phyloP scores from a whole-genome alignment of 2,329 filamentous ascomycete species.

The Xylariaceae sp. region DNA sequence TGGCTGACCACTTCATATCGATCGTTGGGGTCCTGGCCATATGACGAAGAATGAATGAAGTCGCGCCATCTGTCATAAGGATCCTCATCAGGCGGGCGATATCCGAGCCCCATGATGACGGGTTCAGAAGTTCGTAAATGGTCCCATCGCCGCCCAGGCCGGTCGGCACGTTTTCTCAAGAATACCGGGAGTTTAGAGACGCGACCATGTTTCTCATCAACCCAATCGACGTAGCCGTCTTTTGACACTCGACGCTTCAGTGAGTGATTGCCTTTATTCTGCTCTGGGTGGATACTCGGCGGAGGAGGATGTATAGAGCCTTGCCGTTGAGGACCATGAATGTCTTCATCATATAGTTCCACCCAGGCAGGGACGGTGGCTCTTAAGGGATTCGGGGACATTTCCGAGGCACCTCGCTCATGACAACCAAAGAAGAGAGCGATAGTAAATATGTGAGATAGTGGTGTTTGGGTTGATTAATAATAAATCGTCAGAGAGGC shows the following conservation, averaged over 20 bases:
- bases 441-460: background rate
- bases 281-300: conserved; percentile 36
- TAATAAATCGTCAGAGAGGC: background rate
- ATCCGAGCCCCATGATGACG: conserved; percentile 60
- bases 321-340: conserved; percentile 34
- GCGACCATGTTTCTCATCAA: conserved; percentile 42
- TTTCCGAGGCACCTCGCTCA: conserved; percentile 31
- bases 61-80: conserved; percentile 57
- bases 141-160: conserved; percentile 63
- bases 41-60: conserved; percentile 61
- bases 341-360: conserved; percentile 40
- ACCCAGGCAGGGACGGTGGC: conserved; percentile 42
- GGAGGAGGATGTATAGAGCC: conserved; percentile 31
- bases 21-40: conserved; percentile 56
- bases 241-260: conserved; percentile 43
- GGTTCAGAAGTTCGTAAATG: conserved; percentile 65
- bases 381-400: conserved; percentile 40
- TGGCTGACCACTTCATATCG: conserved; percentile 56
- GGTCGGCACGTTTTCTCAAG: conserved; percentile 53
- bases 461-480: background rate
- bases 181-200: conserved; percentile 54
- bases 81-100: conserved; percentile 49
- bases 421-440: conserved; percentile 12
- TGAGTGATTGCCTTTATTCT: conserved; percentile 35
- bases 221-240: conserved; percentile 45